A percentile compares a stretch with the other conserved stretches of the same genome.
phyloP scores from a whole-genome alignment of 176 grass and related monocot genomes.

The Dendrocalamus sinicus region DNA sequence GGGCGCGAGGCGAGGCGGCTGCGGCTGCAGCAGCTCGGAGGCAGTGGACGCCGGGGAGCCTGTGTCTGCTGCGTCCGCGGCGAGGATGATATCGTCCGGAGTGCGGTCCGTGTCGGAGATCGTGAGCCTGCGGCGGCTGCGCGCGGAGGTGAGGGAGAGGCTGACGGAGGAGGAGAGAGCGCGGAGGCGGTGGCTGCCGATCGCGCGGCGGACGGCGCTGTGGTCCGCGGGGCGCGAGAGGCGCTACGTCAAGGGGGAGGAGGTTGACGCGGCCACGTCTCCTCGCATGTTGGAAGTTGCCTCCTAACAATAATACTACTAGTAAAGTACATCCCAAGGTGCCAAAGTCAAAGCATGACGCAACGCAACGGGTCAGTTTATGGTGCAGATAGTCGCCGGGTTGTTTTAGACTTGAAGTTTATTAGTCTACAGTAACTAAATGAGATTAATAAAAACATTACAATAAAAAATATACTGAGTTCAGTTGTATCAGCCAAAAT shows the following conservation, averaged over 20 bases:
- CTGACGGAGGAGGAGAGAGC: slow-evolving; percentile 53
- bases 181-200: slow-evolving; percentile 66
- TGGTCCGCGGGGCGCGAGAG: slow-evolving; percentile 57
- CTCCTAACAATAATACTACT: too few species aligned
- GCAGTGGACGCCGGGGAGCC: neutral
- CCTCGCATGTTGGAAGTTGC: too few species aligned
- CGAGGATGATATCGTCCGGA: slow-evolving; percentile 50
- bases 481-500: too few species aligned
- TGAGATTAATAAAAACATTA: too few species aligned
- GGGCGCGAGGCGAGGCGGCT: neutral
- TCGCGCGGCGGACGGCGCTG: slow-evolving; percentile 74
- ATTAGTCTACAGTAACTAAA: too few species aligned
- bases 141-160: slow-evolving; percentile 25
- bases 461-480: too few species aligned
- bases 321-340: too few species aligned
- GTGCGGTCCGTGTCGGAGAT: slow-evolving; percentile 94
- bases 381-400: too few species aligned
- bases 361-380: too few species aligned
- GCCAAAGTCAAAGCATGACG: too few species aligned
- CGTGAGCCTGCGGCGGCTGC: slow-evolving; percentile 63
- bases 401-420: too few species aligned
- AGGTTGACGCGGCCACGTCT: too few species aligned
- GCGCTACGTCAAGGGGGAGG: neutral
- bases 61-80: slow-evolving; percentile 21
- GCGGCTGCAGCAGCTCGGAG: neutral